These are phyloP conservation scores for Venturia oleaginea DNA, from an alignment of 2,329 filamentous ascomycete genomes.

Conservation along the genomic window DNA sequence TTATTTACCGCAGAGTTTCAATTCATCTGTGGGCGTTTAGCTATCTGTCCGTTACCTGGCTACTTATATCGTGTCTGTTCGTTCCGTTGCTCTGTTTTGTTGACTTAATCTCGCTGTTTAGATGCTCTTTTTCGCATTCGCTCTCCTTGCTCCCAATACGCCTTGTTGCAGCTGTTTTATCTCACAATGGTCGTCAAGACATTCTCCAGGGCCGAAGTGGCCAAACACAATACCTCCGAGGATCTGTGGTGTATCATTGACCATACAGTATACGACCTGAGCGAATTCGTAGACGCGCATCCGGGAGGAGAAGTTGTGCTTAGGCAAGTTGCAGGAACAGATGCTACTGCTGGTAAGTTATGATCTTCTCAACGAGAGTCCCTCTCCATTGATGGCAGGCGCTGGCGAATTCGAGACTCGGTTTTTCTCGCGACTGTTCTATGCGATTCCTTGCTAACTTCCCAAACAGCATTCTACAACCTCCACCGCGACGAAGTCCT, in stretches of 20 bases:
- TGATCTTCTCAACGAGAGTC: constrained; percentile 15
- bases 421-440: constrained; percentile 17
- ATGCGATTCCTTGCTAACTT: not conserved
- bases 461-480: constrained; percentile 65
- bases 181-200: not conserved
- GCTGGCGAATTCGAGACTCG: not conserved
- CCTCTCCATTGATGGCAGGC: not conserved
- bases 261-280: constrained; percentile 77
- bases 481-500: constrained; percentile 87
- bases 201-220: constrained; percentile 48
- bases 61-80: not conserved
- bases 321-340: constrained; percentile 68
- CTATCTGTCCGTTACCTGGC: not conserved
- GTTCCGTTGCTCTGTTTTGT: not conserved
- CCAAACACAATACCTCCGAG: constrained; percentile 65
- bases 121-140: not conserved
- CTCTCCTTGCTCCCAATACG: not conserved
- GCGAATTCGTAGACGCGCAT: constrained; percentile 77
- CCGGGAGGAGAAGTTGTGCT: constrained; percentile 75
- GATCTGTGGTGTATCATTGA: constrained; percentile 80
- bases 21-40: not conserved
- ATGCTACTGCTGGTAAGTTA: constrained; percentile 49
- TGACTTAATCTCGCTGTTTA: not conserved
- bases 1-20: not conserved
- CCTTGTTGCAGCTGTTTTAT: not conserved